Percentiles rank a stretch among this genome's conserved stretches.
Evolutionary conservation across 2,329 filamentous ascomycete species (phyloP).

Genomic region (Hypoxylon sp.): DNA sequence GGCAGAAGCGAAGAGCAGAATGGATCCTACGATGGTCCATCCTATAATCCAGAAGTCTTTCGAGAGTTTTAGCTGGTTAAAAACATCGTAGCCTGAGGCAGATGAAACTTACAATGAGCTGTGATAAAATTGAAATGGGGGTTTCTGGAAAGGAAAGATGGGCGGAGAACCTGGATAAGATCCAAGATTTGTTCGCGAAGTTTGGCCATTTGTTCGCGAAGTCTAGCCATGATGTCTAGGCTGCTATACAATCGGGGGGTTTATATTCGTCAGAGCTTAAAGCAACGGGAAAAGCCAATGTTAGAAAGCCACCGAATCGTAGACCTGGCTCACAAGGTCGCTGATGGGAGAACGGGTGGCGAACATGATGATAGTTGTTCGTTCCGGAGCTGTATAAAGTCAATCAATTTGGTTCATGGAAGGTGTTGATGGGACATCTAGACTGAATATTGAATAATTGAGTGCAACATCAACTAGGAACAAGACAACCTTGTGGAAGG

Average conservation of each 20-base stretch:
- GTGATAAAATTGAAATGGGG: constrained; percentile 86
- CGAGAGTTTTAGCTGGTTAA: constrained; percentile 27
- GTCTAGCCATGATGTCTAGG: constrained; percentile 51
- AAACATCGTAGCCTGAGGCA: neutral
- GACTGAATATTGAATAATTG: constrained; percentile 20
- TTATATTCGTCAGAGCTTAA: constrained; percentile 22
- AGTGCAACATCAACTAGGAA: constrained; percentile 17
- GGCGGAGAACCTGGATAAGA: constrained; percentile 65
- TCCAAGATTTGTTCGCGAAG: constrained; percentile 55
- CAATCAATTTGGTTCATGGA: constrained; percentile 28
- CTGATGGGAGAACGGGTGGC: constrained; percentile 36
- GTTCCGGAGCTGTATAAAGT: constrained; percentile 37
- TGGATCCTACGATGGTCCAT: constrained; percentile 78
- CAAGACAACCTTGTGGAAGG: constrained; percentile 30
- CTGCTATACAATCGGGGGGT: constrained; percentile 14
- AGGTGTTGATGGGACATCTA: constrained; percentile 24
- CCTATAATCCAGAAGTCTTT: constrained; percentile 84
- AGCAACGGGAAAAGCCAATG: constrained; percentile 34
- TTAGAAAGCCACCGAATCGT: constrained; percentile 43
- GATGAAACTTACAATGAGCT: constrained; percentile 74
- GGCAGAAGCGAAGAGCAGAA: constrained; percentile 77
- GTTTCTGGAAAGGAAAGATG: constrained; percentile 69
- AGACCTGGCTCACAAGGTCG: constrained; percentile 48
- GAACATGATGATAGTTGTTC: constrained; percentile 45
- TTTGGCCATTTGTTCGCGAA: constrained; percentile 52